Conservation (phyloP, 495 filamentous ascomycete species). For the Cercophora samala region DNA sequence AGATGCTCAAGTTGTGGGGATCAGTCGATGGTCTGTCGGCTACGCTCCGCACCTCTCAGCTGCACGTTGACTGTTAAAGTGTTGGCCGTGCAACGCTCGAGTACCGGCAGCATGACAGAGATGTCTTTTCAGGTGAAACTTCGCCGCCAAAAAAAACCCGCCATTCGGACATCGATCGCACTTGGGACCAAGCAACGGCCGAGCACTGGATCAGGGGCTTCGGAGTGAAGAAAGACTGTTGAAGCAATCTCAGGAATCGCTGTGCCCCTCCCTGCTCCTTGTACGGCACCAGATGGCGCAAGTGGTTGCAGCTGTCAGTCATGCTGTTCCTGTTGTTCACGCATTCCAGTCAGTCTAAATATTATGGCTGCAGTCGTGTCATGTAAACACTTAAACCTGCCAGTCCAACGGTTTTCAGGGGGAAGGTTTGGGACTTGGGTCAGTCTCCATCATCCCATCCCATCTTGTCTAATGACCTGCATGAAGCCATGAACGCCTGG, state of each 20-base stretch:
- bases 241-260: background rate
- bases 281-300: background rate
- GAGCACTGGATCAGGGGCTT: slow-evolving; percentile 9
- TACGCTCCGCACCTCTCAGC: background rate
- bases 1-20: background rate
- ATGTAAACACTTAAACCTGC: slow-evolving; percentile 6
- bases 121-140: slow-evolving; percentile 1
- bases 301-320: slow-evolving; percentile 1
- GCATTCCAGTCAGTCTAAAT: background rate
- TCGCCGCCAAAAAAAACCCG: background rate
- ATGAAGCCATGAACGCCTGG: background rate
- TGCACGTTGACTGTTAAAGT: background rate
- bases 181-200: background rate
- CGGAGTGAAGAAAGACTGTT: background rate
- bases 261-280: background rate
- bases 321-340: background rate
- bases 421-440: background rate
- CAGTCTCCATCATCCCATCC: background rate
- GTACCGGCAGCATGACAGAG: background rate
- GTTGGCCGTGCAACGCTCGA: slow-evolving; percentile 6
- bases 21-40: background rate
- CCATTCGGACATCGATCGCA: slow-evolving; percentile 9
- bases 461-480: background rate
- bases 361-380: slow-evolving; percentile 8
- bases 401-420: background rate